Base-by-base conservation (phyloP, 345 rosid species). In the Ricinus communis region DNA sequence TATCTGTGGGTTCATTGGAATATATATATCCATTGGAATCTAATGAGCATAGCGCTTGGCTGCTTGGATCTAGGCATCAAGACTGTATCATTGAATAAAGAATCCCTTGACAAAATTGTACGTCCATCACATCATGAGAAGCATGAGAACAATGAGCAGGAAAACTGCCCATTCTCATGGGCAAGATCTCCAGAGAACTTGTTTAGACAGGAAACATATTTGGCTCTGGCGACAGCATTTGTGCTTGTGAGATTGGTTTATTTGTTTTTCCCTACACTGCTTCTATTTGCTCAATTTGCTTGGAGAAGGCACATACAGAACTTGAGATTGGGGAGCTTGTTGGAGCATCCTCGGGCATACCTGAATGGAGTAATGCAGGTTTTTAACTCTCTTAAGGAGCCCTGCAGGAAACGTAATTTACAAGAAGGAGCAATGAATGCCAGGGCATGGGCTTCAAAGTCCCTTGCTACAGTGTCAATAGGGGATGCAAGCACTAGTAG, bases 351-450 rank as follows among this genome's bases (percentile, higher is more conserved):
- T 0, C 66, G 71, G 46, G 81, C 86, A 31, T 89, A 81, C 82
- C 79, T 90, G 54, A 89, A 87, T 58, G 61, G 83, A 60, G 78
- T 77, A 49, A 74, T 87, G 24, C 93, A 85, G 71, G 66, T 89
- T 21, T 77, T 85, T 10, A 85, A 73, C 63, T 85, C 84, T 49
- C 85, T 88, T 11, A 85, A 80, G 80, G 97, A 88, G 58, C 96
- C 95, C 67, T 85, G 95, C 72, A 92, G 83, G 87, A 88, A 87
- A 81, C 90, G 94, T 55, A 88, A 92, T 80, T 76, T 95, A 73
- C 97, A 95, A 80, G 97, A 82, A 74, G 91, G 99, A 69, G 96
- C 99, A 2, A 81, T 90, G 83, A 92, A 87, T 72, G 97, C 99
- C 9, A 82, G 89, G 69, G 90, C 91, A 19, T 92, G 97, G 97